Evolutionary conservation across 2,329 filamentous ascomycete species (phyloP).

Genomic region (Tympanopsis confertula): DNA sequence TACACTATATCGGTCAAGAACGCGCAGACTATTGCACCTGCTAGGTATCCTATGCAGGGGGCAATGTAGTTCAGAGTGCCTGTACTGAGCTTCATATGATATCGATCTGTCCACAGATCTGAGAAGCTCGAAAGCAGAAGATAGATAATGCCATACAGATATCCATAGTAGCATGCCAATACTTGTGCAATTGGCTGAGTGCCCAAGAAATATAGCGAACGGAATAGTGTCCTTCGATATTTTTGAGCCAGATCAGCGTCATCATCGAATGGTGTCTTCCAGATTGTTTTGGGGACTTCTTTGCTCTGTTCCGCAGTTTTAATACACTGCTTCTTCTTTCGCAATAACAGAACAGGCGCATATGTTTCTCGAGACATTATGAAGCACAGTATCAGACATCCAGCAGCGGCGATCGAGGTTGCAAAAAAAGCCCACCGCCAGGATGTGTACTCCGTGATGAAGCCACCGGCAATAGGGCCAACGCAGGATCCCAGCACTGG

Average conservation of each 20-base stretch:
- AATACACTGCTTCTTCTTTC: conserved; percentile 44
- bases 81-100: conserved; percentile 19
- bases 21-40: neutral
- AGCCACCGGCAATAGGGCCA: conserved; percentile 52
- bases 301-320: conserved; percentile 19
- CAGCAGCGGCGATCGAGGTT: conserved; percentile 45
- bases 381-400: conserved; percentile 43
- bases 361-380: conserved; percentile 61
- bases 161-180: conserved; percentile 33
- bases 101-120: conserved; percentile 23
- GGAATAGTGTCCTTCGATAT: conserved; percentile 25
- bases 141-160: conserved; percentile 39
- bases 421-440: conserved; percentile 69
- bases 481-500: conserved; percentile 51
- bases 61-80: conserved; percentile 13
- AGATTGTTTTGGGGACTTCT: no score
- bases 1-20: neutral
- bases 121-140: conserved; percentile 37
- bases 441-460: conserved; percentile 48
- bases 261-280: no score
- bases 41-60: neutral
- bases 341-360: conserved; percentile 45
- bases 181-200: conserved; percentile 40
- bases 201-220: conserved; percentile 37
- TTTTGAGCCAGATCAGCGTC: no score